These are phyloP conservation scores for Phytopythium oedochilum DNA, from an alignment of 352 stramenopile genomes.

Conservation along the genomic window DNA sequence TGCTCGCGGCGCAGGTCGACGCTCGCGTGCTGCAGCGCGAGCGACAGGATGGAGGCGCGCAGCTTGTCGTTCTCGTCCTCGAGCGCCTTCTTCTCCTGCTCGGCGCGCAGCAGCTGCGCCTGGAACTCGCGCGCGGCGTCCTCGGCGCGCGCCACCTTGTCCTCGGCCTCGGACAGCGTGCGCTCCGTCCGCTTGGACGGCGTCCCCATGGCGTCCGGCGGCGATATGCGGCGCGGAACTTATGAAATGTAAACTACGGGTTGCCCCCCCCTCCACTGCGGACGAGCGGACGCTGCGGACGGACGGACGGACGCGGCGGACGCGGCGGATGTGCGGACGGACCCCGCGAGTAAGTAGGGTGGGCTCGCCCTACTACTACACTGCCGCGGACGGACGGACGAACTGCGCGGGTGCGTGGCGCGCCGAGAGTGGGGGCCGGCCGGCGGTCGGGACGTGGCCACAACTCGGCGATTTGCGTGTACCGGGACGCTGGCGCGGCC, in stretches of 20 bases:
- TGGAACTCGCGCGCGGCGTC: conserved; percentile 55
- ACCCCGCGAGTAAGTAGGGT: too few species aligned
- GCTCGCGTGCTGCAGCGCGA: conserved; percentile 73
- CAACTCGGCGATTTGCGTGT: conserved; percentile 5
- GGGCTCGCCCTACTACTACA: too few species aligned
- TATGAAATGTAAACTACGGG: neutral
- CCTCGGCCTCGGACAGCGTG: conserved; percentile 64
- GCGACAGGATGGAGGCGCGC: conserved; percentile 66
- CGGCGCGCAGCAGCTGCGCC: conserved; percentile 37
- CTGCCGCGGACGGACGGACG: neutral
- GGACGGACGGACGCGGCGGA: neutral
- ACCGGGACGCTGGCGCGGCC: too few species aligned
- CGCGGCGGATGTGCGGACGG: too few species aligned
- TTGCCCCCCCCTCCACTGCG: neutral
- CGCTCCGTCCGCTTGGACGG: conserved; percentile 45
- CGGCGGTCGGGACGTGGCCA: neutral
- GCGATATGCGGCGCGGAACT: conserved; percentile 3
- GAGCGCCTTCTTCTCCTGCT: conserved; percentile 66
- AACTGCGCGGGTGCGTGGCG: neutral
- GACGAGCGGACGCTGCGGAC: neutral
- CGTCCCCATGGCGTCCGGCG: conserved; percentile 30
- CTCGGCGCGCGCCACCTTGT: conserved; percentile 71
- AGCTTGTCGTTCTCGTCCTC: conserved; percentile 84
- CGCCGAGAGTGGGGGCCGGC: neutral
- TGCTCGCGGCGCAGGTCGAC: conserved; percentile 77